Evolutionary conservation across 148 eudicot genomes (phyloP), one percentile per base, ranked within the genome.

Genomic region (Silene latifolia): DNA sequence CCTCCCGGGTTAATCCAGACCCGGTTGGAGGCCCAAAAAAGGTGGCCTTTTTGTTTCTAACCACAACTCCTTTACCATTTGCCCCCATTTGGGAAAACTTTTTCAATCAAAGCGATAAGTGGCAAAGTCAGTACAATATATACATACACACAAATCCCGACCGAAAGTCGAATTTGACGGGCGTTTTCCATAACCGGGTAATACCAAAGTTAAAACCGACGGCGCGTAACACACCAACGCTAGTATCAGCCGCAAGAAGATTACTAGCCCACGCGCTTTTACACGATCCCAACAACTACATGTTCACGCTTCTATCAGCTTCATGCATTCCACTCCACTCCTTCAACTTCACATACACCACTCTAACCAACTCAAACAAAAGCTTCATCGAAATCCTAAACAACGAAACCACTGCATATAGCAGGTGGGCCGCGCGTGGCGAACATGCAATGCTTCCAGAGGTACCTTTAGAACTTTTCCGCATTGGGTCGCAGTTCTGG

Each of bases 401-500:
- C 12, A 75, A 90, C 57, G 93, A 92, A 67, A 66, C 74, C 1
- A 86, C 87, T 0, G 89, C 97, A 32, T 86, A 51, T 39, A 83
- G 76, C 0, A 74, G 97, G 1, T 95, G 93, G 93, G 92, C 87
- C 57, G 97, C 91, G 86, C 97, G 97, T 84, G 98, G 97, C 4
- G 86, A 74, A 0, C 19, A 72, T 13, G 80, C 14, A 14, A 92
- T 95, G 98, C 77, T 84, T 0, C 98, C 98, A 4, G 92, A 85
- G 67, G 85, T 95, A 5, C 53, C 24, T 0, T 80, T 82, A 3
- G 80, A 77, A 0, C 74, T 69, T 1, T 95, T 95, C 78, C 79
- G 97, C 0, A 87, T 89, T 2, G 98, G 98, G 83, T 95, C 98
- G 10, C 98, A 92, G 79, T 95, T 95, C 15, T 95, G 90, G 76